Base-by-base conservation (phyloP, 306 rosid species). In the Arachis stenosperma region DNA sequence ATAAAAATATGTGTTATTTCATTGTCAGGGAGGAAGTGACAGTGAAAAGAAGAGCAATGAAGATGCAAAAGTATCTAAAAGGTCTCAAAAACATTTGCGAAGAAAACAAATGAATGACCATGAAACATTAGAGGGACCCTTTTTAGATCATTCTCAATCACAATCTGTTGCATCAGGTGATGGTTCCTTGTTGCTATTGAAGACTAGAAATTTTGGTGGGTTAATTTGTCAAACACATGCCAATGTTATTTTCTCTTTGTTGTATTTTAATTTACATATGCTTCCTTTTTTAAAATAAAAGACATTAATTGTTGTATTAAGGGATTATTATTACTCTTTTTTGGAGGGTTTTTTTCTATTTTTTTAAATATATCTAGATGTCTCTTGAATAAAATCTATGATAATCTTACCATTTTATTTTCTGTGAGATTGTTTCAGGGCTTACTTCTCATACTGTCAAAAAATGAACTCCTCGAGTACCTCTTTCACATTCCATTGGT, bases 391-490 rank as follows among this genome's bases (percentile, higher is more conserved):
- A 17, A 17, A 17, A 17, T 17, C 22, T 17, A 17, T 17, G 22
- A 17, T 17, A 17, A 30, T 65, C 71, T 81, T 62, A 44, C 50
- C 44, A 33, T 61, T 61, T 67, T 41, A 22, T 64, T 76, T 36
- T 64, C 74, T 69, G 22, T 17, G 69, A 72, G 70, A 61, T 65
- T 56, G 48, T 82, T 62, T 81, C 71, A 94, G 99, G 99, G 82
- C 80, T 89, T 62, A 83, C 79, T 77, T 87, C 95, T 74, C 97
- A 88, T 75, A 92, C 91, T 70, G 99, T 94, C 78, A 84, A 93
- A 56, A 94, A 94, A 81, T 85, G 97, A 80, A 94, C 99, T 70
- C 99, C 97, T 22, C 95, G 97, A 11, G 83, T 94, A 68, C 96
- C 97, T 39, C 87, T 17, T 17, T 17, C 22, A 17, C 22, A 17